Evolutionary conservation across 305 asterid species (phyloP).

Genomic region (Solanum chacoense): DNA sequence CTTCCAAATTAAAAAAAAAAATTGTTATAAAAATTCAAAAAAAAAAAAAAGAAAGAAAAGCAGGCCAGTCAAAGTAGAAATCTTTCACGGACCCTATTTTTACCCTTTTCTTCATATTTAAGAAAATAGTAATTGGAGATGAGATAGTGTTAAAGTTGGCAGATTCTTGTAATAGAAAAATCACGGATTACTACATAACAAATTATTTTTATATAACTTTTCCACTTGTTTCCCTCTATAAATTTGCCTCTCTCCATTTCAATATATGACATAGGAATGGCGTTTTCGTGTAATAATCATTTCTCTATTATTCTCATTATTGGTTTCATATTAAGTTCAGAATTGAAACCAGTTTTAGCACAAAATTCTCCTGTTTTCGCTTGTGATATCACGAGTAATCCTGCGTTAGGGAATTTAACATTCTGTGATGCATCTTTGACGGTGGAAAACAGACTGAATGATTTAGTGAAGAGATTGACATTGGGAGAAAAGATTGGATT

Average conservation of each 20-base stretch:
- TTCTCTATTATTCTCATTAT: conserved; percentile 21
- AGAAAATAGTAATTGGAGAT: not conserved
- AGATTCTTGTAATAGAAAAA: conserved; percentile 19
- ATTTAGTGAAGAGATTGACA: conserved; percentile 56
- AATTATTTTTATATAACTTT: not conserved
- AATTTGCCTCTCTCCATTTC: not conserved
- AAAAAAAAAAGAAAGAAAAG: not conserved
- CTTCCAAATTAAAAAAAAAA: not conserved
- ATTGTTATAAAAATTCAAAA: conserved; percentile 8
- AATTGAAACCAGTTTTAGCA: conserved; percentile 13
- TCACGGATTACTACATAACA: conserved; percentile 78
- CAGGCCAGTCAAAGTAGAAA: not conserved
- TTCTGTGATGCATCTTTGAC: conserved; percentile 60
- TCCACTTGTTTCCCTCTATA: not conserved
- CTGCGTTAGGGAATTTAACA: conserved; percentile 32
- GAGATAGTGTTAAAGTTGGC: not conserved
- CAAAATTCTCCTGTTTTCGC: conserved; percentile 49
- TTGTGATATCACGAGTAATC: conserved; percentile 46
- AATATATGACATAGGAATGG: not conserved
- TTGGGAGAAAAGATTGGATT: conserved; percentile 70
- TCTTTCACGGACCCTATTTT: conserved; percentile 28
- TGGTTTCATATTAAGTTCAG: conserved; percentile 6
- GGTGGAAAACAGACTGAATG: conserved; percentile 40
- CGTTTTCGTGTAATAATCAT: not conserved
- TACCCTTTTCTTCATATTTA: not conserved